Evolutionary conservation across 768 basidiomycete species (phyloP).

Genomic region (Holtermannia corniformis): DNA sequence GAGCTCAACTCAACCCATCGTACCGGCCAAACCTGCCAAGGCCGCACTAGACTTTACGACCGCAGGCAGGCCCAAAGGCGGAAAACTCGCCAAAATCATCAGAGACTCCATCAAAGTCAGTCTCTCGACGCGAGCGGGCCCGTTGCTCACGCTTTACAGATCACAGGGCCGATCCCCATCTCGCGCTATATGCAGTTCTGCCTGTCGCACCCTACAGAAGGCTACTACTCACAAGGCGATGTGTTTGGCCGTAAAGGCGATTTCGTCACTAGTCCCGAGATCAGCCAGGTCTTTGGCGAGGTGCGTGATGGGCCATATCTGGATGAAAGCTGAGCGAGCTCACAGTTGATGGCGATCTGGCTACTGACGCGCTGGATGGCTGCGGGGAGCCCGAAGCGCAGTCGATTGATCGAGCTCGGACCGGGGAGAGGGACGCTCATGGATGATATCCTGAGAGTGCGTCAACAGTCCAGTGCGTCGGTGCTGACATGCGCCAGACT

Average conservation of each 20-base stretch:
- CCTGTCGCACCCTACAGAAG: conserved; percentile 75
- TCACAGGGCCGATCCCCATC: conserved; percentile 79
- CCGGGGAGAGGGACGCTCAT: conserved; percentile 89
- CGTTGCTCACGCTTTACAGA: conserved; percentile 45
- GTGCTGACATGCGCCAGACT: conserved; percentile 20
- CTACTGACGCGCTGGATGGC: conserved; percentile 63
- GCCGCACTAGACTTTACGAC: background rate
- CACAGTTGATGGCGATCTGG: conserved; percentile 80
- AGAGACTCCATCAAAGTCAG: conserved; percentile 55
- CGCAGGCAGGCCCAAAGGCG: background rate
- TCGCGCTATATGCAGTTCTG: conserved; percentile 87
- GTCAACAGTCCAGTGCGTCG: conserved; percentile 22
- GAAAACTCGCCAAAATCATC: background rate
- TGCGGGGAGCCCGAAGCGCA: conserved; percentile 46
- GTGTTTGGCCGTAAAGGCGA: conserved; percentile 83
- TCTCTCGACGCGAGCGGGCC: background rate
- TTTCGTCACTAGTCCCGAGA: conserved; percentile 94
- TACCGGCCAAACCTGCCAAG: background rate
- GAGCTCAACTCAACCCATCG: too few relatives aligned
- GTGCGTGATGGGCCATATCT: conserved; percentile 45
- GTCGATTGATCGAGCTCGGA: conserved; percentile 81
- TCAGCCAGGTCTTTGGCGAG: conserved; percentile 93
- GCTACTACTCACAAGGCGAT: conserved; percentile 74
- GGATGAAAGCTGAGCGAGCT: background rate
- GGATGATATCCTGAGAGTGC: conserved; percentile 74